phyloP scores from a whole-genome alignment of 345 rosid species.

The Clarkia xantiana region DNA sequence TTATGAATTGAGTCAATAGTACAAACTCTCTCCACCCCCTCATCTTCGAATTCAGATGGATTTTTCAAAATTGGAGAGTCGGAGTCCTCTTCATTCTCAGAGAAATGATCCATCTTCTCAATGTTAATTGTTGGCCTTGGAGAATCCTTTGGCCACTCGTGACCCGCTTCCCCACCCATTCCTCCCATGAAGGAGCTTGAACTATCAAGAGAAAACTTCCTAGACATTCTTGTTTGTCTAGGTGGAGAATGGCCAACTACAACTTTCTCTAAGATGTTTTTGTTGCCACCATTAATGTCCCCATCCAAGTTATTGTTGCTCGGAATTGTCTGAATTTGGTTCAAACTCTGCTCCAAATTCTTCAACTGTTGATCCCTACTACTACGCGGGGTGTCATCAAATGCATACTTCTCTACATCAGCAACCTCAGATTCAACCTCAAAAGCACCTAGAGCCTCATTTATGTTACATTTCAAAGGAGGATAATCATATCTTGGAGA shows the following conservation, averaged over 20 bases:
- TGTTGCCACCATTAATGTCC: conserved; percentile 25
- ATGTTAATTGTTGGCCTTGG: conserved; percentile 34
- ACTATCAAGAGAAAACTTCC: conserved; percentile 50
- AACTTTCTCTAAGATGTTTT: conserved; percentile 49
- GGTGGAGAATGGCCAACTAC: conserved; percentile 65
- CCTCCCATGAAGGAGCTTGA: conserved; percentile 29
- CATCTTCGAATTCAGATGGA: conserved; percentile 48
- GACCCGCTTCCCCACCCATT: conserved; percentile 25
- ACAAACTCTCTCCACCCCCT: conserved; percentile 68
- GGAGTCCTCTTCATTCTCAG: conserved; percentile 25
- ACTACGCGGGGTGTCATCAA: conserved; percentile 45
- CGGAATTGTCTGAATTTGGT: conserved; percentile 63
- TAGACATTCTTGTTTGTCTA: conserved; percentile 30
- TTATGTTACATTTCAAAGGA: conserved; percentile 55
- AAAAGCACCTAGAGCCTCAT: conserved; percentile 32
- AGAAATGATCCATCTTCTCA: conserved; percentile 34
- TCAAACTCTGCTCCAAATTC: conserved; percentile 59
- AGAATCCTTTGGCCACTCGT: conserved; percentile 33
- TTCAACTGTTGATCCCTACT: conserved; percentile 22
- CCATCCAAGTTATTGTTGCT: conserved; percentile 32
- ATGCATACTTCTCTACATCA: conserved; percentile 65
- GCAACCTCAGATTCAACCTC: conserved; percentile 46
- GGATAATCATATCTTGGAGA: conserved; percentile 56
- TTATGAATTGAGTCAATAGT: conserved; percentile 73
- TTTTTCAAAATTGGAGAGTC: conserved; percentile 28